Percentiles rank a stretch among this genome's conserved stretches.
Evolutionary conservation across 2,329 filamentous ascomycete genomes (phyloP).

Genomic region (Zalaria sp.): DNA sequence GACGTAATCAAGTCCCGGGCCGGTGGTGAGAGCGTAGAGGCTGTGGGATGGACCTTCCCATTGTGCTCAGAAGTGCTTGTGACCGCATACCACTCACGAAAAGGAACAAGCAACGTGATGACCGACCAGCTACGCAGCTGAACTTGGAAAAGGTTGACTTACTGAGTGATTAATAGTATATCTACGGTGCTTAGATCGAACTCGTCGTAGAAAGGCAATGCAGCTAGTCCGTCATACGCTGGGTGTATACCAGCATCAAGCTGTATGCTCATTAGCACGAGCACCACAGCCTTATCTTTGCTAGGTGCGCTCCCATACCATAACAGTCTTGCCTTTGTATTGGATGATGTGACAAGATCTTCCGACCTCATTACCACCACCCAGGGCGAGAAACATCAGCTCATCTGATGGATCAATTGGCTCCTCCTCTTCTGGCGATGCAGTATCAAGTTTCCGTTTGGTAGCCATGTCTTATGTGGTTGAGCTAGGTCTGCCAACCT

Average conservation of each 20-base stretch:
- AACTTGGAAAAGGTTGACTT: constrained; percentile 36
- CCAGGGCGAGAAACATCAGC: constrained; percentile 83
- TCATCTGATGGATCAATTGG: constrained; percentile 88
- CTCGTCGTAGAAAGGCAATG: constrained; percentile 93
- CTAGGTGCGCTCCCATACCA: constrained; percentile 46
- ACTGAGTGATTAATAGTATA: constrained; percentile 97
- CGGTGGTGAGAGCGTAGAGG: no score
- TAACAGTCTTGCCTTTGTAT: constrained; percentile 98
- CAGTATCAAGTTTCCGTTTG: constrained; percentile 68
- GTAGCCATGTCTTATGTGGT: constrained; percentile 53
- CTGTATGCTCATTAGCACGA: constrained; percentile 30
- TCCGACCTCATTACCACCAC: constrained; percentile 93
- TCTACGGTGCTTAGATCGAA: constrained; percentile 97
- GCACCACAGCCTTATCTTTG: neutral
- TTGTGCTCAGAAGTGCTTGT: no score
- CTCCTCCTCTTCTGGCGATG: constrained; percentile 60
- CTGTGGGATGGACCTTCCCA: no score
- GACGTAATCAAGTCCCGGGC: no score
- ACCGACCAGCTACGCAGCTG: no score
- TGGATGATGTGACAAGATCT: constrained; percentile 95
- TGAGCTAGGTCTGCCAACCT: no score
- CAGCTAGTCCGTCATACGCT: constrained; percentile 84
- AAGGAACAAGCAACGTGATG: no score
- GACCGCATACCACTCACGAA: no score
- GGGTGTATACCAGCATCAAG: constrained; percentile 96